phyloP scores from a whole-genome alignment of 257 asterid genomes.

The Lithospermum erythrorhizon region DNA sequence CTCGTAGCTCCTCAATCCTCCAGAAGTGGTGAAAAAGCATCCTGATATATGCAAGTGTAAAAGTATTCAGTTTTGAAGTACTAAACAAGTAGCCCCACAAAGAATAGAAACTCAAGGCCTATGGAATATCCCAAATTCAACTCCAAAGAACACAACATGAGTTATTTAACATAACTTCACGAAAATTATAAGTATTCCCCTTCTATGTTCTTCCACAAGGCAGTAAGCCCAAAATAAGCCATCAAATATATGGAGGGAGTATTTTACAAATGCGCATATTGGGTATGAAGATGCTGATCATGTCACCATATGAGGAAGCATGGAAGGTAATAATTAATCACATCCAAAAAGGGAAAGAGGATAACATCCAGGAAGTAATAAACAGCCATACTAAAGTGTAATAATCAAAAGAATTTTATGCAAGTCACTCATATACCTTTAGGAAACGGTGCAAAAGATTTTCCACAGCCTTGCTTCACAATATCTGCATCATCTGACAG shows the following conservation, averaged over 20 bases:
- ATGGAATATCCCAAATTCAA: no score
- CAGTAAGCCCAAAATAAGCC: background rate
- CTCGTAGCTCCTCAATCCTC: slow-evolving; percentile 87
- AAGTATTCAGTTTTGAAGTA: background rate
- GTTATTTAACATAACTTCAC: no score
- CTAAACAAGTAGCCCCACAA: no score
- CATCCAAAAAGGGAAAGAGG: background rate
- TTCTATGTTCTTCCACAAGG: background rate
- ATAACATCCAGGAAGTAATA: background rate
- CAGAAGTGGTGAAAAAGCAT: slow-evolving; percentile 88
- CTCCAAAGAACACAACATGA: no score
- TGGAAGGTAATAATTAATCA: background rate
- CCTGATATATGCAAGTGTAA: slow-evolving; percentile 27
- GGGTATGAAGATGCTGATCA: background rate
- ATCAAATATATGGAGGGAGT: background rate
- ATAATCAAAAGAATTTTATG: background rate
- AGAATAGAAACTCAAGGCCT: no score
- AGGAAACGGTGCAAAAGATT: slow-evolving; percentile 81
- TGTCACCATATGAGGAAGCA: no score
- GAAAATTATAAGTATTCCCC: no score
- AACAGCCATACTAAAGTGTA: background rate
- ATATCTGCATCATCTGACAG: slow-evolving; percentile 62
- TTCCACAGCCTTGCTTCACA: slow-evolving; percentile 86
- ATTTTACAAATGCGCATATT: background rate
- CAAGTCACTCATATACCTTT: slow-evolving; percentile 46